A percentile compares a stretch with the other conserved stretches of the same genome.
Conservation (phyloP, 2,329 filamentous ascomycete genomes). For the Xenosphaeropsis pyriputrescens region DNA sequence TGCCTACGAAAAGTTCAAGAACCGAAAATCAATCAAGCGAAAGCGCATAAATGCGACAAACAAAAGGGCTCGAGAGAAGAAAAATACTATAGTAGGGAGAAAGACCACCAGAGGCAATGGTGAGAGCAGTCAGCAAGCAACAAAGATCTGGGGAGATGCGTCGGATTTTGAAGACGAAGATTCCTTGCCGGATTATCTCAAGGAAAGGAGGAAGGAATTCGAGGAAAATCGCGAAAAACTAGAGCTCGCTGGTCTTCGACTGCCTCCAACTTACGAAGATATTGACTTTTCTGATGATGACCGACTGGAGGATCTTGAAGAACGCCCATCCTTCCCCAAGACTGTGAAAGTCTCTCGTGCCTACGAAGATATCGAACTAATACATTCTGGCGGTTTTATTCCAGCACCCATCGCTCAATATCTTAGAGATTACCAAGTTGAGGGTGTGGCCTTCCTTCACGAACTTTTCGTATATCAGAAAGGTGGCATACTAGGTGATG, state of each 20-base stretch:
- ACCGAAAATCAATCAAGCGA: constrained; percentile 36
- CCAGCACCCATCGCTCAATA: constrained; percentile 85
- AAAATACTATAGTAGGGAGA: constrained; percentile 16
- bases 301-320: constrained; percentile 40
- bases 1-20: constrained; percentile 50
- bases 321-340: constrained; percentile 54
- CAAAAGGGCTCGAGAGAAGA: constrained; percentile 27
- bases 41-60: constrained; percentile 33
- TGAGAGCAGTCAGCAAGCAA: constrained; percentile 9
- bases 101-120: constrained; percentile 11
- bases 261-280: constrained; percentile 65
- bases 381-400: constrained; percentile 65
- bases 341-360: constrained; percentile 48
- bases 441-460: constrained; percentile 75
- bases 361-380: constrained; percentile 63
- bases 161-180: constrained; percentile 16
- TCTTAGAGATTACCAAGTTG: constrained; percentile 79
- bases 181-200: constrained; percentile 56
- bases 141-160: constrained; percentile 13
- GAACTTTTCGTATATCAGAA: constrained; percentile 81
- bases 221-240: constrained; percentile 44
- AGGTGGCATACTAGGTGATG: constrained; percentile 78
- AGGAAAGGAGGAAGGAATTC: constrained; percentile 52
- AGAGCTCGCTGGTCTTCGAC: constrained; percentile 52
- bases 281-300: constrained; percentile 66